Evolutionary conservation across 495 filamentous ascomycete genomes (phyloP).

Genomic region (Eremomyces bilateralis): DNA sequence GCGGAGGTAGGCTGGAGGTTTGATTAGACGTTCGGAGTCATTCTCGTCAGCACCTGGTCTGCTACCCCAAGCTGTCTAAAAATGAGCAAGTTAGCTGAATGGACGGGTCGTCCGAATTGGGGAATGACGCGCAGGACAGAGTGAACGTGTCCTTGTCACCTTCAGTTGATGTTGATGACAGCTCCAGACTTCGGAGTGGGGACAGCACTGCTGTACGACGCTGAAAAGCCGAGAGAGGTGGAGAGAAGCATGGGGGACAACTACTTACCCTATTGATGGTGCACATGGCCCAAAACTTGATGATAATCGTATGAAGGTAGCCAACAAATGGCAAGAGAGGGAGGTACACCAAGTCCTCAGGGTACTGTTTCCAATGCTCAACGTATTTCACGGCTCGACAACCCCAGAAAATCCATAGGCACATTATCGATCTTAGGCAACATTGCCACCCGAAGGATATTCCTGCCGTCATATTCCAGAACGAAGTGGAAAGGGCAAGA

Average conservation of each 20-base stretch:
- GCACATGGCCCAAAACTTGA: conserved; percentile 39
- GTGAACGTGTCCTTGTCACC: not conserved
- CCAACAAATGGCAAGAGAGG: conserved; percentile 33
- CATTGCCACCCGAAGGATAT: too few relatives aligned
- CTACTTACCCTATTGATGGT: conserved; percentile 25
- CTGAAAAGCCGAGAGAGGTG: not conserved
- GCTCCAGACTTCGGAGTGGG: not conserved
- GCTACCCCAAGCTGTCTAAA: conserved; percentile 54
- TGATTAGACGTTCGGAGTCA: conserved; percentile 30
- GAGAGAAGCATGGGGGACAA: conserved; percentile 1
- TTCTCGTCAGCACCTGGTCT: conserved; percentile 43
- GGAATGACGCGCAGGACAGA: too few relatives aligned
- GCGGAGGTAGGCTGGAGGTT: conserved; percentile 5
- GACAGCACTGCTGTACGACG: conserved; percentile 1
- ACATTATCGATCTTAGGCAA: too few relatives aligned
- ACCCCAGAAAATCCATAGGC: too few relatives aligned
- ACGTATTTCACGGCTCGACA: conserved; percentile 4
- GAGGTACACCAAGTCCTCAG: conserved; percentile 31
- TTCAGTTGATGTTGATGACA: not conserved
- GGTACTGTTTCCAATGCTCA: conserved; percentile 25
- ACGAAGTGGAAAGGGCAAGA: conserved; percentile 9
- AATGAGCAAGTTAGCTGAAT: too few relatives aligned
- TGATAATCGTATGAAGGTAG: conserved; percentile 35
- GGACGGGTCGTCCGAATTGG: too few relatives aligned
- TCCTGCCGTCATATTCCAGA: too few relatives aligned